These are phyloP conservation scores for Pochonia chlamydosporia DNA, from an alignment of 2,329 filamentous ascomycete species.

Conservation along the genomic window DNA sequence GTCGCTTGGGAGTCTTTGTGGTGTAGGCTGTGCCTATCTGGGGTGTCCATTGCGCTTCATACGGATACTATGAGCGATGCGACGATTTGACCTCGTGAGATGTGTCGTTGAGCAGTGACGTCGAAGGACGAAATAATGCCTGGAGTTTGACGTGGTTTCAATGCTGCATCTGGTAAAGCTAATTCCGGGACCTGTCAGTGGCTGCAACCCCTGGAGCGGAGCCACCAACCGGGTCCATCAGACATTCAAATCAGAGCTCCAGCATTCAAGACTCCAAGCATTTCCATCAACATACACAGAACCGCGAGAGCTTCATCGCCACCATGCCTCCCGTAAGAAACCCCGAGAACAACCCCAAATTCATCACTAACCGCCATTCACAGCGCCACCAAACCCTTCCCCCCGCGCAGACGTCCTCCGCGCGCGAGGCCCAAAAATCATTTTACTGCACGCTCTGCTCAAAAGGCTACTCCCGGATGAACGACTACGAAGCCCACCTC, in stretches of 20 bases:
- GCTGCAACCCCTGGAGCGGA: neutral
- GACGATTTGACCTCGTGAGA: neutral
- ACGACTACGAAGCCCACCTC: conserved; percentile 93
- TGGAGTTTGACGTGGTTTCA: too few relatives aligned
- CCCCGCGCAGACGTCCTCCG: conserved; percentile 53
- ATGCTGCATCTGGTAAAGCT: neutral
- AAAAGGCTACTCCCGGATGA: conserved; percentile 92
- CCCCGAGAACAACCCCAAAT: too few relatives aligned
- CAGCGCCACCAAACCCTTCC: conserved; percentile 54
- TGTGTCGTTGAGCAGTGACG: neutral
- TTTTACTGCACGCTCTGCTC: conserved; percentile 86
- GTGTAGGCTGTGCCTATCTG: conserved; percentile 10
- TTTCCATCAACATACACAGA: too few relatives aligned
- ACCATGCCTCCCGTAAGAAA: conserved; percentile 55
- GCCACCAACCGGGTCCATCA: neutral
- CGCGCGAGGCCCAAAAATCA: conserved; percentile 69
- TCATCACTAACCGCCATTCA: conserved; percentile 26
- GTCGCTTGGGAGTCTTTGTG: conserved; percentile 45
- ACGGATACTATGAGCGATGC: neutral
- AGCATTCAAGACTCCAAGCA: too few relatives aligned
- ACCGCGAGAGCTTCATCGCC: neutral
- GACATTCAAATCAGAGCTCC: too few relatives aligned
- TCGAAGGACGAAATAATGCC: neutral
- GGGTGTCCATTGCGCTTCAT: conserved; percentile 11
- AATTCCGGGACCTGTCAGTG: neutral